phyloP scores from a whole-genome alignment of 2,329 filamentous ascomycete species.

The Malbranchea cinnamomea region DNA sequence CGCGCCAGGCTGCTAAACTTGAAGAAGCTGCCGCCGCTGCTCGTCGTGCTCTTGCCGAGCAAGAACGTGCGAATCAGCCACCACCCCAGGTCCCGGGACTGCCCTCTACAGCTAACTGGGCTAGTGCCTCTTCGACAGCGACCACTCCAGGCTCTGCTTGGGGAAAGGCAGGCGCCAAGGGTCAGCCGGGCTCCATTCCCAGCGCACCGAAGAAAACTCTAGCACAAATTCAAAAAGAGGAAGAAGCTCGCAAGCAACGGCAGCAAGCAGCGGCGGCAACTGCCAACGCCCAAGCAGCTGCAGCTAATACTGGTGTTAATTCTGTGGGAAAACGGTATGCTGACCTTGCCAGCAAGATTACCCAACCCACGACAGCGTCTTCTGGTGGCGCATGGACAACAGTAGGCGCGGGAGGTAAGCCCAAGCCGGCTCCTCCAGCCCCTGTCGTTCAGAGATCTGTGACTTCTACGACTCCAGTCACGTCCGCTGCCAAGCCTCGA shows the following conservation, averaged over 20 bases:
- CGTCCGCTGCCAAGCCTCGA: slow-evolving; percentile 35
- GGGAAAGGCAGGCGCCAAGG: slow-evolving; percentile 34
- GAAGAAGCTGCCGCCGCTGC: slow-evolving; percentile 68
- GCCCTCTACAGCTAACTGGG: slow-evolving; percentile 82
- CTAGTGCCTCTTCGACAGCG: slow-evolving; percentile 54
- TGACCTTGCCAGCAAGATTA: slow-evolving; percentile 72
- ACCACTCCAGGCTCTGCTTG: slow-evolving; percentile 39
- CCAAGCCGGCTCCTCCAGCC: slow-evolving; percentile 50
- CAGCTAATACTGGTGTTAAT: slow-evolving; percentile 27
- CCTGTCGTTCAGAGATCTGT: slow-evolving; percentile 33
- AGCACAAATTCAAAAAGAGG: slow-evolving; percentile 91
- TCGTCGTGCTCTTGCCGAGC: slow-evolving; percentile 64
- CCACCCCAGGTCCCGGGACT: slow-evolving; percentile 59
- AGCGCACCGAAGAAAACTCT: slow-evolving; percentile 65
- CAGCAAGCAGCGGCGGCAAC: slow-evolving; percentile 37
- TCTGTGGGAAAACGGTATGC: slow-evolving; percentile 73
- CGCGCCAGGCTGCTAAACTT: slow-evolving; percentile 76
- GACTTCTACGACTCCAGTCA: slow-evolving; percentile 26
- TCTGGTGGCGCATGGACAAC: slow-evolving; percentile 70
- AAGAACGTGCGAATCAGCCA: slow-evolving; percentile 55
- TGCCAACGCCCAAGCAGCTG: slow-evolving; percentile 34
- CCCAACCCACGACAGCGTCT: slow-evolving; percentile 25
- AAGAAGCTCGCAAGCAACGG: slow-evolving; percentile 77
- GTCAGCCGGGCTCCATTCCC: slow-evolving; percentile 21
- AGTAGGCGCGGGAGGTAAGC: slow-evolving; percentile 84